Base-by-base conservation (phyloP, 805 yeast genomes). In the Yarrowia sp. region DNA sequence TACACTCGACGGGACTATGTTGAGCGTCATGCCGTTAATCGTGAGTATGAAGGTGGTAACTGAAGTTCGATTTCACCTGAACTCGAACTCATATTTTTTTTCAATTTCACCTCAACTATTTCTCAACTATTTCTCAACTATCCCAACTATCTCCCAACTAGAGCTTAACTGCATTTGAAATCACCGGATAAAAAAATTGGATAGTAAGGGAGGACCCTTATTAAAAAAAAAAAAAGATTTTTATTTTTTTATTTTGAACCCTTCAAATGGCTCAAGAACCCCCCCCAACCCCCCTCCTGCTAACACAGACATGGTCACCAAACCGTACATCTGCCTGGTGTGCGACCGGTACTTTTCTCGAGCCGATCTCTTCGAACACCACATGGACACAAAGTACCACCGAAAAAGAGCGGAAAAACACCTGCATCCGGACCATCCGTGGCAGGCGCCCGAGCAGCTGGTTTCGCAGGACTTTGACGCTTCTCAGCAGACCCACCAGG, bases 1-100 rank as follows among this genome's bases (percentile, higher is more conserved):
- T 77, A 77, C 70, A 76, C 76, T 64, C 74, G 79, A 12, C 69
- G 78, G 5, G 79, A 77, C 68, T 77, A 77, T 56, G 70, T 77
- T 38, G 79, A 76, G 66, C 69, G 79, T 9, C 80, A 77, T 67
- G 74, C 79, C 24, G 76, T 76, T n/a, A 77, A 77, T 13, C 60
- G 60, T 53, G 60, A 53, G 60, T 53, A 53, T 34, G n/a, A 24
- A 24, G 5, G 5, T n/a, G n/a, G n/a, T n/a, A n/a, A n/a, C n/a
- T n/a, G n/a, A n/a, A n/a, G n/a, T n/a, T n/a, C n/a, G n/a, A n/a
- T n/a, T n/a, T n/a, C n/a, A n/a, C n/a, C n/a, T n/a, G n/a, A n/a
- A n/a, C n/a, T n/a, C n/a, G n/a, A n/a, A n/a, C n/a, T n/a, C n/a
- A n/a, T n/a, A n/a, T n/a, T n/a, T n/a, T n/a, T n/a, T n/a, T n/a